Percentiles rank a stretch among this genome's conserved stretches.
Conservation (phyloP, 2,329 filamentous ascomycete genomes). For the Trematosphaeria pertusa region DNA sequence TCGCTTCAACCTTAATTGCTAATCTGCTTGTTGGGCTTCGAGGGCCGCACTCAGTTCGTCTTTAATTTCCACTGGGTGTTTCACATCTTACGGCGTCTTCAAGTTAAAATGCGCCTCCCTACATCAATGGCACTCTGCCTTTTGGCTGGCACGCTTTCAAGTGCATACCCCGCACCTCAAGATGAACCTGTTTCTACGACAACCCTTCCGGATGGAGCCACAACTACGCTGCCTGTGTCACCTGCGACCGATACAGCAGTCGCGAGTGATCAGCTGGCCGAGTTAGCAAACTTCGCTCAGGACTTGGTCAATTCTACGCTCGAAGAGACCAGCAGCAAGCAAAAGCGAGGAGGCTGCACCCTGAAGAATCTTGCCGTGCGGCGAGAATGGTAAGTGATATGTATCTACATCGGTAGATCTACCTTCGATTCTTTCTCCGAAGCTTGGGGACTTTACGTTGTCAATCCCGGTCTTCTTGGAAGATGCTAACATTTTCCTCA, state of each 20-base stretch:
- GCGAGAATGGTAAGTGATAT: constrained; percentile 34
- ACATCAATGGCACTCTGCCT: constrained; percentile 29
- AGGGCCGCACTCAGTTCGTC: constrained; percentile 1
- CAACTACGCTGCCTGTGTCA: constrained; percentile 22
- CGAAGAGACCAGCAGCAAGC: constrained; percentile 13
- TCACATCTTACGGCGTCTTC: constrained; percentile 2
- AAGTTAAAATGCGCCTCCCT: constrained; percentile 33
- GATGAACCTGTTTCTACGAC: constrained; percentile 15
- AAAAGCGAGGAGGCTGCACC: constrained; percentile 33
- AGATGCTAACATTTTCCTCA: constrained; percentile 2
- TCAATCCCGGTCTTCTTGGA: neutral
- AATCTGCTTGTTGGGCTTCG: neutral
- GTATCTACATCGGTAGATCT: neutral
- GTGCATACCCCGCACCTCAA: constrained; percentile 32
- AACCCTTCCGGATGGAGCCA: too few relatives aligned
- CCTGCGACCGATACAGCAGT: constrained; percentile 28
- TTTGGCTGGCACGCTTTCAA: constrained; percentile 29
- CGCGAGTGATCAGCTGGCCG: constrained; percentile 31
- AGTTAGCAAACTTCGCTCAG: constrained; percentile 29
- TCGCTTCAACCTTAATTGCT: neutral
- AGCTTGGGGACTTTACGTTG: too few relatives aligned
- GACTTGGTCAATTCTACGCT: constrained; percentile 25
- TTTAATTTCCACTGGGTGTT: constrained; percentile 2
- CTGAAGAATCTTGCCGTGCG: constrained; percentile 33
- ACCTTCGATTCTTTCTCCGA: too few relatives aligned